Evolutionary conservation across 306 rosid species (phyloP).

Genomic region (Herpetospermum pedunculosum): DNA sequence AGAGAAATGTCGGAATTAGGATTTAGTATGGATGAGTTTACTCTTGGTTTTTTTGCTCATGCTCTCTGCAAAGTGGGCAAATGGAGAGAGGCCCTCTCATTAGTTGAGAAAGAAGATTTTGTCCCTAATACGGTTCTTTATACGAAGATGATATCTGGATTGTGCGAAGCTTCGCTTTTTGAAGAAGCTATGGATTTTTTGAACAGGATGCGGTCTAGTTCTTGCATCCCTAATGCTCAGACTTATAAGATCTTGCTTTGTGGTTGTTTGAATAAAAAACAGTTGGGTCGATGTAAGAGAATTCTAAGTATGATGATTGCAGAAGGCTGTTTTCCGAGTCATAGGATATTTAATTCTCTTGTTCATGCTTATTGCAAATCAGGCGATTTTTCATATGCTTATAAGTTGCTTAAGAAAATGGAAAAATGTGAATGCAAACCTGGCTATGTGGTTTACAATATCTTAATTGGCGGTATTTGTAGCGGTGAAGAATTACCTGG

Average conservation of each 20-base stretch:
- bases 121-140: conserved; percentile 47
- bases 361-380: conserved; percentile 66
- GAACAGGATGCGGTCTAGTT: conserved; percentile 53
- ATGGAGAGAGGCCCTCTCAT: conserved; percentile 45
- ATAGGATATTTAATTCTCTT: conserved; percentile 58
- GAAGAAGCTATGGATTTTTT: conserved; percentile 68
- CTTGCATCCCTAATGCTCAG: conserved; percentile 63
- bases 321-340: conserved; percentile 78
- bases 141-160: conserved; percentile 67
- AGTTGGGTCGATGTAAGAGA: conserved; percentile 76
- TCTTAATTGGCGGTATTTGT: conserved; percentile 59
- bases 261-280: conserved; percentile 58
- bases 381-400: conserved; percentile 54
- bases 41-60: conserved; percentile 45
- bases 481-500: conserved; percentile 39
- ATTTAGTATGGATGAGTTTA: conserved; percentile 48
- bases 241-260: conserved; percentile 59
- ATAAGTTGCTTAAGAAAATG: conserved; percentile 64
- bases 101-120: conserved; percentile 51
- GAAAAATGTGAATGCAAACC: conserved; percentile 48
- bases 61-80: conserved; percentile 54
- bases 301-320: conserved; percentile 71
- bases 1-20: conserved; percentile 64
- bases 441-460: conserved; percentile 63
- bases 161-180: conserved; percentile 72